phyloP scores from a whole-genome alignment of 1,284 basidiomycete genomes.

The Mycena sp. region DNA sequence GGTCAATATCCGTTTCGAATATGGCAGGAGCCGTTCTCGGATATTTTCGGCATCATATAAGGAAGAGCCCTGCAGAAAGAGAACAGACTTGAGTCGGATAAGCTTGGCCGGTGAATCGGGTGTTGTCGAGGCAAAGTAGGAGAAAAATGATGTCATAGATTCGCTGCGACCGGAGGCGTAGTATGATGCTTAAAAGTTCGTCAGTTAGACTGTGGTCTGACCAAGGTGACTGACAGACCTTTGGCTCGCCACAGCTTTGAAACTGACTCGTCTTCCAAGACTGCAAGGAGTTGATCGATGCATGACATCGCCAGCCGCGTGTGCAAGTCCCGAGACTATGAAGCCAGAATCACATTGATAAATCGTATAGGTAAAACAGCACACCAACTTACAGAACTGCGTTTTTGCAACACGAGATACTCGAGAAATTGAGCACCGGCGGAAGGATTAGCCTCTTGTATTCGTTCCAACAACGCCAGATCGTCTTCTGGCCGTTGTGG shows the following conservation, averaged over 20 bases:
- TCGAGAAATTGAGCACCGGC: conserved; percentile 82
- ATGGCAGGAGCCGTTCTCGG: conserved; percentile 55
- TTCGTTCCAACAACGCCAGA: conserved; percentile 61
- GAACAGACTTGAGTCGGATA: conserved; percentile 74
- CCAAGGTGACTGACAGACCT: conserved; percentile 53
- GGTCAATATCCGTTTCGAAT: conserved; percentile 60
- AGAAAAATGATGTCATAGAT: conserved; percentile 55
- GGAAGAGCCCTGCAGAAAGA: conserved; percentile 82
- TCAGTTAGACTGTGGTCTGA: neutral
- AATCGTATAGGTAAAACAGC: neutral
- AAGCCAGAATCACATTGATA: conserved; percentile 6
- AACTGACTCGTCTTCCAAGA: conserved; percentile 57
- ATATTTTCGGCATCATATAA: conserved; percentile 69
- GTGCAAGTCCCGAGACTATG: conserved; percentile 69
- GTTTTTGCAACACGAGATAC: conserved; percentile 77
- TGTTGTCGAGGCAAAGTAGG: conserved; percentile 72
- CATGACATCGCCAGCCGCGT: conserved; percentile 65
- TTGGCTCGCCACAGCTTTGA: conserved; percentile 79
- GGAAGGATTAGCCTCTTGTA: conserved; percentile 60
- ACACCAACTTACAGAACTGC: conserved; percentile 59
- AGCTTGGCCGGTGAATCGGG: conserved; percentile 81
- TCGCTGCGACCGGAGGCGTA: conserved; percentile 18
- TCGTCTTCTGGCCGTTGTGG: conserved; percentile 66
- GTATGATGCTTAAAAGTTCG: neutral
- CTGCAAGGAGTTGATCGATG: conserved; percentile 62